Percentiles rank a stretch among this genome's conserved stretches.
These are phyloP conservation scores for Inonotus hispidus DNA, from an alignment of 1,284 basidiomycete genomes.

Conservation along the genomic window DNA sequence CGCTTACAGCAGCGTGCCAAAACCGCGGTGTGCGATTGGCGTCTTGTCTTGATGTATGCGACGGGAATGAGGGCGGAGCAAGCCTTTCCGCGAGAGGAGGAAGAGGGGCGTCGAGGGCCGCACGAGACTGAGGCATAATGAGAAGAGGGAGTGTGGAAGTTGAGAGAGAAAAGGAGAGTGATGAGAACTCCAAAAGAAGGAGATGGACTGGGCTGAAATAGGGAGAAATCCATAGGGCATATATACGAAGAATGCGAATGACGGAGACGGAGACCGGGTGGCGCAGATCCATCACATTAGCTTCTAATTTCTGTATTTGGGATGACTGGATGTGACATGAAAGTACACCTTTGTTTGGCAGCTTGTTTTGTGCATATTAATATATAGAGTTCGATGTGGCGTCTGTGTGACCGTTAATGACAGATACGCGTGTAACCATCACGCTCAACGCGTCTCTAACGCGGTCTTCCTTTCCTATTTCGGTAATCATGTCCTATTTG, in stretches of 20 bases:
- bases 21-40: constrained; percentile 6
- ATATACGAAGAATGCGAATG: no score
- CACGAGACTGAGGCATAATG: background rate
- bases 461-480: background rate
- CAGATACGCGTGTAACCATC: background rate
- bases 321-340: background rate
- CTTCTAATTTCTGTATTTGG: background rate
- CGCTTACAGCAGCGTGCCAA: constrained; percentile 15
- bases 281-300: background rate
- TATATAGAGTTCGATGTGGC: background rate
- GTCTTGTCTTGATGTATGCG: background rate
- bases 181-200: constrained; percentile 3
- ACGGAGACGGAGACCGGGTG: background rate
- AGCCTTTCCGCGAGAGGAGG: background rate
- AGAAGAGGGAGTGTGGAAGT: background rate
- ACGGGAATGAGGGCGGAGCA: background rate
- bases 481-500: background rate
- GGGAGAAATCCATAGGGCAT: background rate
- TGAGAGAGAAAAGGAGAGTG: constrained; percentile 14
- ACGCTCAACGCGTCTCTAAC: background rate
- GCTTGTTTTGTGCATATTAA: no score
- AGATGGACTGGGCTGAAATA: constrained; percentile 4
- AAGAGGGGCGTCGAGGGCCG: background rate
- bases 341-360: background rate
- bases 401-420: background rate